Conservation (phyloP, 345 rosid genomes). For the Eucalyptus pumila region DNA sequence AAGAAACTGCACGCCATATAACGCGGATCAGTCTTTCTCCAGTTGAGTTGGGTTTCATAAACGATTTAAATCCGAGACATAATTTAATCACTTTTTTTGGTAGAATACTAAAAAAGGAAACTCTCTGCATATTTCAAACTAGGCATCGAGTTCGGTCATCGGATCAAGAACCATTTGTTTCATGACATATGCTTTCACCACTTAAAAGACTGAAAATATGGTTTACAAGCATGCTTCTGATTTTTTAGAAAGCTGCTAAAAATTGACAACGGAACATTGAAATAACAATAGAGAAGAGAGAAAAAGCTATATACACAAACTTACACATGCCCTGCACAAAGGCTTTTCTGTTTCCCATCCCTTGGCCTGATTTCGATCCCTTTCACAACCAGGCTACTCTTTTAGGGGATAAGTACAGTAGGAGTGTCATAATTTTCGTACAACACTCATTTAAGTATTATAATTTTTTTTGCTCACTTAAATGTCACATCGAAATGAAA, state of each 20-base stretch:
- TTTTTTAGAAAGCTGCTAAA: neutral
- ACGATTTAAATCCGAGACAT: no score
- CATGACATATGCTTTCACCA: neutral
- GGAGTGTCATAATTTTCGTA: fast-evolving
- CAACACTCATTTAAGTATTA: neutral
- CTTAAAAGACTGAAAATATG: neutral
- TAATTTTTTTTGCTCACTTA: no score
- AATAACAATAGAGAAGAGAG: neutral
- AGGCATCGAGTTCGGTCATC: neutral
- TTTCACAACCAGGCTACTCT: conserved; percentile 11
- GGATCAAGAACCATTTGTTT: neutral
- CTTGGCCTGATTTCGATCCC: conserved; percentile 26
- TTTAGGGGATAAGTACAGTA: neutral
- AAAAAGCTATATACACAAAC: neutral
- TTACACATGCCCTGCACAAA: neutral
- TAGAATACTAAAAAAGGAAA: no score
- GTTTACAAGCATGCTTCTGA: neutral
- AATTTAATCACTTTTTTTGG: no score
- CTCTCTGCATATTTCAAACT: no score
- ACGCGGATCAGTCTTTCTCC: no score
- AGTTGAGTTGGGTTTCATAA: neutral
- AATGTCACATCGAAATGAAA: fast-evolving
- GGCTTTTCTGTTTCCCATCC: neutral
- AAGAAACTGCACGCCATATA: no score
- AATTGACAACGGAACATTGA: neutral